A percentile compares a stretch with the other conserved stretches of the same genome.
Evolutionary conservation across 768 basidiomycete species (phyloP).

Genomic region (Hygrophorus pudorinus): DNA sequence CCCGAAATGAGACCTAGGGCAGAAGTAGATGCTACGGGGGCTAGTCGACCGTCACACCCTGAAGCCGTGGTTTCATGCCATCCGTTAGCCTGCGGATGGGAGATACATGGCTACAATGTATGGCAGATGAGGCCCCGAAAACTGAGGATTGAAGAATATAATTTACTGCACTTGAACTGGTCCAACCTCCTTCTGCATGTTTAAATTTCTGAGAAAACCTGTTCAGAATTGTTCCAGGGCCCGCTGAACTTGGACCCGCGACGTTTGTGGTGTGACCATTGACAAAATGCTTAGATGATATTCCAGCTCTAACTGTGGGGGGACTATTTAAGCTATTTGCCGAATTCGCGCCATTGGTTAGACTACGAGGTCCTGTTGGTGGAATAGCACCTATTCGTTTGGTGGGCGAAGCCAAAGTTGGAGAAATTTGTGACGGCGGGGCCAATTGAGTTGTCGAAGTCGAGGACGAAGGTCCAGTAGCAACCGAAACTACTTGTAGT

Average conservation of each 20-base stretch:
- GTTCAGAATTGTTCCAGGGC: constrained; percentile 13
- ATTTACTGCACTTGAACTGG: constrained; percentile 1
- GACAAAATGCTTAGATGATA: constrained; percentile 30
- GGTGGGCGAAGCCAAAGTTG: constrained; percentile 12
- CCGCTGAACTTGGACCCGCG: constrained; percentile 5
- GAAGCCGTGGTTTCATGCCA: constrained; percentile 11
- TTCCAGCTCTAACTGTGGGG: constrained; percentile 11
- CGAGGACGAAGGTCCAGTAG: constrained; percentile 24
- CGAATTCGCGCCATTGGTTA: constrained; percentile 28
- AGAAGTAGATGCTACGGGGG: not conserved
- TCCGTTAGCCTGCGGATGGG: constrained; percentile 19
- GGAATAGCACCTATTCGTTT: constrained; percentile 44
- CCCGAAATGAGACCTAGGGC: not conserved
- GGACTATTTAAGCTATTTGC: constrained; percentile 16
- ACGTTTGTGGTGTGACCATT: constrained; percentile 25
- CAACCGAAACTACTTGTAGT: constrained; percentile 26
- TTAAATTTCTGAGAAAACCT: constrained; percentile 12
- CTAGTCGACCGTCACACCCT: not conserved
- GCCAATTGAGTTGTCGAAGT: constrained; percentile 17
- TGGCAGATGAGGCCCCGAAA: constrained; percentile 7
- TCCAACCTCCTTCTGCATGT: constrained; percentile 10
- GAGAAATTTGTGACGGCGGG: constrained; percentile 11
- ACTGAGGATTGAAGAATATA: constrained; percentile 6
- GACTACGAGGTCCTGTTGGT: constrained; percentile 59
- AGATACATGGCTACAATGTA: constrained; percentile 18